Conservation (phyloP, 1,139 yeast genomes). For the Kodamaea derodonti region DNA sequence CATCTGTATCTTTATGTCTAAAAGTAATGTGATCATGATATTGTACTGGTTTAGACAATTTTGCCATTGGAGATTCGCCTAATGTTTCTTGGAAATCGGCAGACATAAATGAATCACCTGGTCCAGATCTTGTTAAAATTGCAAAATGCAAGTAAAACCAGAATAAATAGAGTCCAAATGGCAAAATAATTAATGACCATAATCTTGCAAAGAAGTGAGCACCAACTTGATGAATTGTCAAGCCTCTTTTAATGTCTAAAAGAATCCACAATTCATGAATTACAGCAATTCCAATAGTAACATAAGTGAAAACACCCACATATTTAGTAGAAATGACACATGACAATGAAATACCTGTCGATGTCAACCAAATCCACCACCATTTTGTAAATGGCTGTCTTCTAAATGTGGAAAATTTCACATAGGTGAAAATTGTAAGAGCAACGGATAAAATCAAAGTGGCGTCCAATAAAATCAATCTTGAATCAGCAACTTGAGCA, state of each 20-base stretch:
- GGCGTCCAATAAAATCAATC: conserved; percentile 88
- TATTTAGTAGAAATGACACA: conserved; percentile 93
- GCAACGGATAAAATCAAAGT: conserved; percentile 83
- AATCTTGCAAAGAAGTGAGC: conserved; percentile 78
- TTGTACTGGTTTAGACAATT: conserved; percentile 65
- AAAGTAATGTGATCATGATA: conserved; percentile 75
- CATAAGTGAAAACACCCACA: conserved; percentile 89
- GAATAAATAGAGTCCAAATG: conserved; percentile 76
- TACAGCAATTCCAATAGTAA: conserved; percentile 85
- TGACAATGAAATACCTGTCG: conserved; percentile 82
- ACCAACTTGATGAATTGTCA: conserved; percentile 52
- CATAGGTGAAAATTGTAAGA: conserved; percentile 70
- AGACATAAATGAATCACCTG: conserved; percentile 94
- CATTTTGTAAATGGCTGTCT: conserved; percentile 54
- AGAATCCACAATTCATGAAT: conserved; percentile 81
- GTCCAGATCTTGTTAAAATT: conserved; percentile 79
- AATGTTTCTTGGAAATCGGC: conserved; percentile 90
- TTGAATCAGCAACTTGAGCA: conserved; percentile 88
- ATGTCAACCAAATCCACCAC: conserved; percentile 88
- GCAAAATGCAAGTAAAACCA: conserved; percentile 95
- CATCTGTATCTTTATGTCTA: conserved; percentile 71
- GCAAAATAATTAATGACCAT: conserved; percentile 69
- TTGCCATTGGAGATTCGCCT: conserved; percentile 75
- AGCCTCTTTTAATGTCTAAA: conserved; percentile 68
- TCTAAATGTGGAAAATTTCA: conserved; percentile 74